Conservation (phyloP, 208 protist genomes). For the Naegleria gruberi region DNA sequence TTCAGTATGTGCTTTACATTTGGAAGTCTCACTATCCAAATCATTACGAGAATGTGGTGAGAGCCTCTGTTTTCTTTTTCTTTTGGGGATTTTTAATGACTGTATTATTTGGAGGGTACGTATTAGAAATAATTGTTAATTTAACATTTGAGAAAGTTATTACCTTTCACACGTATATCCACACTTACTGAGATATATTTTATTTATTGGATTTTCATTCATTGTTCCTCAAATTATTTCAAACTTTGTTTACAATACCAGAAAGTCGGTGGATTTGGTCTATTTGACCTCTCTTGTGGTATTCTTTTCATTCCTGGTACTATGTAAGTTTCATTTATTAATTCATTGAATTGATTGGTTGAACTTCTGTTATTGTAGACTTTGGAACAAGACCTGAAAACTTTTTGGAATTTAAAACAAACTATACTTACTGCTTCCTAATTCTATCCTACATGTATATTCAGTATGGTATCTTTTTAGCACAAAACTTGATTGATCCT, state of each 20-base stretch:
- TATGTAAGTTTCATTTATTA: neutral
- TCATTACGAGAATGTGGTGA: slow-evolving; percentile 23
- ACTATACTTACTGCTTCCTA: neutral
- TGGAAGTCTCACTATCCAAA: slow-evolving; percentile 44
- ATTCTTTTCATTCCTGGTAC: neutral
- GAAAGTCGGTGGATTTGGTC: neutral
- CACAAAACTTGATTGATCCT: neutral
- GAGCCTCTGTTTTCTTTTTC: slow-evolving; percentile 47
- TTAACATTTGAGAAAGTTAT: slow-evolving; percentile 32
- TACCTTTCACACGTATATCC: slow-evolving; percentile 39
- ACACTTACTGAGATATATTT: slow-evolving; percentile 34
- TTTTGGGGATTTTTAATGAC: slow-evolving; percentile 11
- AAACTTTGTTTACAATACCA: slow-evolving; percentile 31
- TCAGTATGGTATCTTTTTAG: neutral
- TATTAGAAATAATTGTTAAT: neutral
- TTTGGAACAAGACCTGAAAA: neutral
- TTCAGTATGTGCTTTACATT: slow-evolving; percentile 51
- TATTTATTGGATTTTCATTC: slow-evolving; percentile 55
- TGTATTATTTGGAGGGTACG: neutral
- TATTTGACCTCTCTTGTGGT: neutral
- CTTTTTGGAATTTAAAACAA: neutral
- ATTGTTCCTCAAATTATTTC: slow-evolving; percentile 51
- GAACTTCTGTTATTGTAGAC: neutral
- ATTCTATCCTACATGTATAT: neutral
- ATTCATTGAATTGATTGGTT: too few species aligned